Evolutionary conservation across 805 yeast species (phyloP).

Genomic region (Clavispora fructus): DNA sequence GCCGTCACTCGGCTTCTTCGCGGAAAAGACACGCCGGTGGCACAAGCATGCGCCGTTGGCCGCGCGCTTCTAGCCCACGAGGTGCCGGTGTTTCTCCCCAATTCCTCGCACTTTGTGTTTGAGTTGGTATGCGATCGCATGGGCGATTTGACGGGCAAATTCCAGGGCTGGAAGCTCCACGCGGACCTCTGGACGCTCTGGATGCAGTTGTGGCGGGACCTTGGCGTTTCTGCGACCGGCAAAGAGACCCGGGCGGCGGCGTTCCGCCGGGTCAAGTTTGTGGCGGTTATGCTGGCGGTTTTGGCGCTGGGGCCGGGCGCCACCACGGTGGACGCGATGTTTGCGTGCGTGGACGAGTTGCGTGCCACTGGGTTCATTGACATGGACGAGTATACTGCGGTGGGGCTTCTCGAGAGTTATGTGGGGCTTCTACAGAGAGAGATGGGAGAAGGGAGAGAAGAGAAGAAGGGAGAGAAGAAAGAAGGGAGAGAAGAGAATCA

Average conservation of each 20-base stretch:
- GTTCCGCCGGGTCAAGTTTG: conserved; percentile 30
- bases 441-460: too few relatives aligned
- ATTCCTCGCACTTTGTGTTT: conserved; percentile 47
- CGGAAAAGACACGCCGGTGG: conserved; percentile 42
- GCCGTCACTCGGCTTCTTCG: conserved; percentile 54
- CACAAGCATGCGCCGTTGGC: conserved; percentile 36
- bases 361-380: conserved; percentile 22
- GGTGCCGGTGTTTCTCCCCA: conserved; percentile 46
- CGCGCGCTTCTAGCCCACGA: conserved; percentile 26
- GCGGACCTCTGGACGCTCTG: conserved; percentile 48
- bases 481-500: too few relatives aligned
- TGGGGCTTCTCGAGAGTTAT: conserved; percentile 22
- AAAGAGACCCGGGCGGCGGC: conserved; percentile 31
- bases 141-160: conserved; percentile 42
- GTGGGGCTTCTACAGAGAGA: background rate
- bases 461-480: too few relatives aligned
- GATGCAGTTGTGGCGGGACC: conserved; percentile 30
- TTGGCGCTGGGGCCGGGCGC: conserved; percentile 2
- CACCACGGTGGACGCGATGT: conserved; percentile 11
- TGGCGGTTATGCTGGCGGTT: conserved; percentile 13
- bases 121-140: conserved; percentile 59
- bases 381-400: conserved; percentile 27
- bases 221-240: conserved; percentile 18
- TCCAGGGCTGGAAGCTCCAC: conserved; percentile 38
- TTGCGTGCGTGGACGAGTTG: conserved; percentile 16